Base-by-base conservation (phyloP, 257 asterid species). In the Nicotiana knightiana region DNA sequence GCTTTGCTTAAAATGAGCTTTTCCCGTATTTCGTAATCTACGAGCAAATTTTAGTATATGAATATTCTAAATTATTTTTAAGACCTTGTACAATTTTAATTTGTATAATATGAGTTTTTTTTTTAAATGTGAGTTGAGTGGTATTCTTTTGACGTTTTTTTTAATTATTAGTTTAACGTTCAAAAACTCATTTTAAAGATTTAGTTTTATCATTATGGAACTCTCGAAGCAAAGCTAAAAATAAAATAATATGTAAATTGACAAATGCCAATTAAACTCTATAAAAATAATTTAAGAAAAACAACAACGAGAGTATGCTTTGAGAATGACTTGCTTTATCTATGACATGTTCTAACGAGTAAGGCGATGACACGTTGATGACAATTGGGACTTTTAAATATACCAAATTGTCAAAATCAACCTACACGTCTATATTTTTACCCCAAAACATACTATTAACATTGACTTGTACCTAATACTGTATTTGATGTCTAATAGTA, bases 311-410 rank as follows among this genome's bases (percentile, higher is more conserved):
- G 28, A 70, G 21, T 70, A 21, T 21, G n/a, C n/a, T n/a, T 21
- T 71, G 61, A 4, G 78, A 71, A 71, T 43, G 61, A 73, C 24
- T 26, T 32, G n/a, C 26, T 48, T 73, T 24, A 18, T 73, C 43
- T 26, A 3, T 73, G 79, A 73, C 79, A 73, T 73, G 79, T 73
- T 48, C 43, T 17, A 48, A 51, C 79, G 48, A 73, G 48, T 73
- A 48, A 48, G 62, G 12, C 15, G 0, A 15, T 3, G 79, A 73
- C 79, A 73, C 79, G 79, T 48, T 48, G 79, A 46, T 73, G 79
- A 28, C 15, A 46, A 3, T 26, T 11, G 37, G 43, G 5, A 32
- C 3, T 48, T 43, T 21, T 70, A 11, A n/a, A n/a, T 70, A 70
- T 39, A 18, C 18, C 57, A 68, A 39, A 39, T 10, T 0, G 55